phyloP scores from a whole-genome alignment of 2,329 filamentous ascomycete species.

The Annulohypoxylon truncatum region DNA sequence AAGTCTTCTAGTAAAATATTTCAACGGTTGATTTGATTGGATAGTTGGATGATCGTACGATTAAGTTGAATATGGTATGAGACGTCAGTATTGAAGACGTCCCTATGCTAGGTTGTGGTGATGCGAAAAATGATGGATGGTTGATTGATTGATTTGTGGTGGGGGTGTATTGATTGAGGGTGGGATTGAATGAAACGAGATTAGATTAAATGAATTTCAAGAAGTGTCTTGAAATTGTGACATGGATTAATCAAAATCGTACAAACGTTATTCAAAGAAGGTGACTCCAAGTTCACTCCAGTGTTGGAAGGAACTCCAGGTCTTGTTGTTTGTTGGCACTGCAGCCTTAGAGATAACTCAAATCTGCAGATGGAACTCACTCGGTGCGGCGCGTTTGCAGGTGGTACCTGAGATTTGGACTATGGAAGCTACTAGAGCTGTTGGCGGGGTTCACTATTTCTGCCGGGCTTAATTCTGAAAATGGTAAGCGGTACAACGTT shows the following conservation, averaged over 20 bases:
- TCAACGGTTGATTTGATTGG: background rate
- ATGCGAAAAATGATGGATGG: background rate
- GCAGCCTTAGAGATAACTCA: background rate
- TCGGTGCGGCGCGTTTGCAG: background rate
- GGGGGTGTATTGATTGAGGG: background rate
- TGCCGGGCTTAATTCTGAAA: constrained; percentile 25
- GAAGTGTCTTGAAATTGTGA: background rate
- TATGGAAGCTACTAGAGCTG: constrained; percentile 37
- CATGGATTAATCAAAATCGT: background rate
- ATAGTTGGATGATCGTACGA: background rate
- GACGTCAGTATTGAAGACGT: background rate
- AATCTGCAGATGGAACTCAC: no score
- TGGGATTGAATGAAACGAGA: background rate
- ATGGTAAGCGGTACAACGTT: constrained; percentile 27
- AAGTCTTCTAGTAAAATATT: background rate
- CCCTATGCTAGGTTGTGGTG: background rate
- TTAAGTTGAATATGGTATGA: background rate
- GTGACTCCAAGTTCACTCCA: background rate
- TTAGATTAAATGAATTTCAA: background rate
- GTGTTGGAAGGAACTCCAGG: no score
- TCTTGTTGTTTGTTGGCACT: background rate
- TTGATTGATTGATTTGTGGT: background rate
- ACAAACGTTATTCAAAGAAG: no score
- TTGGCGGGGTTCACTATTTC: constrained; percentile 34
- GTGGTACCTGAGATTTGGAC: background rate